Evolutionary conservation across 768 basidiomycete species (phyloP).

Genomic region (Albatrellus ellisii): DNA sequence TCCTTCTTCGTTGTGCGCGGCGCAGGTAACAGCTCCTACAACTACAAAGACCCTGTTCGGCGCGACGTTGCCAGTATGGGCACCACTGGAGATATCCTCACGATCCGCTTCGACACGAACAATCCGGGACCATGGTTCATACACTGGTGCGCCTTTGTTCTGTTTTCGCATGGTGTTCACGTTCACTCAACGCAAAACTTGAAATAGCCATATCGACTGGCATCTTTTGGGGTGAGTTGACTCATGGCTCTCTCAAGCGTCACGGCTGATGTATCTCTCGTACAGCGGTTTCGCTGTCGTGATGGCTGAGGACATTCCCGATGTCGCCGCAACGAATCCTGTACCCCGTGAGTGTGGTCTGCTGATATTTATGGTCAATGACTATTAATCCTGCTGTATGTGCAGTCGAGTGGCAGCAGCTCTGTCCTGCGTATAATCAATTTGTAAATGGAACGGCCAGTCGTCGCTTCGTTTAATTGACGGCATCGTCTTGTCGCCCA

Average conservation of each 20-base stretch:
- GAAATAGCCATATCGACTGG: constrained; percentile 1
- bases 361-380: not conserved
- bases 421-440: too few species aligned
- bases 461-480: too few species aligned
- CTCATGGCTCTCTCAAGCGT: not conserved
- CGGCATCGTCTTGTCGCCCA: too few species aligned
- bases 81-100: not conserved
- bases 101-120: constrained; percentile 3
- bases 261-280: not conserved
- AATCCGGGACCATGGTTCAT: constrained; percentile 1
- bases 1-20: constrained; percentile 6
- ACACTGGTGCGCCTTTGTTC: not conserved
- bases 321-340: too few species aligned
- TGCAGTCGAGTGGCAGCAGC: too few species aligned
- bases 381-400: not conserved
- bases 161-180: too few species aligned
- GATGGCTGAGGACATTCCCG: not conserved
- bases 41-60: constrained; percentile 25
- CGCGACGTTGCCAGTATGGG: constrained; percentile 20
- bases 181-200: too few species aligned
- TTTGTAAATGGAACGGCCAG: too few species aligned
- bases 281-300: constrained; percentile 1
- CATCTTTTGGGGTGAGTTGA: not conserved
- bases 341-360: not conserved
- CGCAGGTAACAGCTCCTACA: constrained; percentile 3